These are phyloP conservation scores for Zancudomyces culisetae DNA, from an alignment of 371 early-diverging fungal species.

Conservation along the genomic window DNA sequence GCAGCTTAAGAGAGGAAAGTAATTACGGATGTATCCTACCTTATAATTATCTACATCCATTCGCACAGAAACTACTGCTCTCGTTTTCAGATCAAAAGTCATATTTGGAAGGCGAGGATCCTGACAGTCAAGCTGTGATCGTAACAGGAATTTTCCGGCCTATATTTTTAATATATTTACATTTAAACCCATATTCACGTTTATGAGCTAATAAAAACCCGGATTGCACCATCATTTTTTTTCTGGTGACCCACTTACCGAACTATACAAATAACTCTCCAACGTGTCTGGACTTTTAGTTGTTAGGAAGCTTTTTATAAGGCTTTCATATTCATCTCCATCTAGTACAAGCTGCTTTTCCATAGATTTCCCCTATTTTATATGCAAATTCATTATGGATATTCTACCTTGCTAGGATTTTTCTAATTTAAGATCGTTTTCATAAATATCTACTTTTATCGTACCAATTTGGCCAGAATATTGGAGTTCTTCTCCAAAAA, in stretches of 20 bases:
- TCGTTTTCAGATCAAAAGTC: conserved; percentile 85
- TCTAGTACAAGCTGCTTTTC: conserved; percentile 59
- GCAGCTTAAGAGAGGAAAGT: neutral
- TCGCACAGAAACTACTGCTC: conserved; percentile 68
- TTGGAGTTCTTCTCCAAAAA: conserved; percentile 40
- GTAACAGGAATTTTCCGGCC: conserved; percentile 50
- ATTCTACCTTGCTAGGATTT: no score
- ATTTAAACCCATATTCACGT: conserved; percentile 22
- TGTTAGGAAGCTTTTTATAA: conserved; percentile 41
- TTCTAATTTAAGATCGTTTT: no score
- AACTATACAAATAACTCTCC: neutral
- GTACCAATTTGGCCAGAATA: conserved; percentile 31
- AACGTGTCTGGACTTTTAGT: no score
- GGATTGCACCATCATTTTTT: conserved; percentile 41
- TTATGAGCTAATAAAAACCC: conserved; percentile 45
- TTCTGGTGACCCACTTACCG: conserved; percentile 68
- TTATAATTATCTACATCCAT: conserved; percentile 56
- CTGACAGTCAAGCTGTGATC: conserved; percentile 82
- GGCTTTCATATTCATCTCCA: conserved; percentile 39
- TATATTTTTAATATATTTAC: conserved; percentile 20
- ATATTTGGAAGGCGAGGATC: conserved; percentile 49
- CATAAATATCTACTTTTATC: no score
- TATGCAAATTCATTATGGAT: no score
- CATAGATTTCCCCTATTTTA: conserved; percentile 60
- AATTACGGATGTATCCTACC: conserved; percentile 16